Evolutionary conservation across 257 asterid genomes (phyloP), one percentile per base, ranked within the genome.

Genomic region (Cordia subcordata): DNA sequence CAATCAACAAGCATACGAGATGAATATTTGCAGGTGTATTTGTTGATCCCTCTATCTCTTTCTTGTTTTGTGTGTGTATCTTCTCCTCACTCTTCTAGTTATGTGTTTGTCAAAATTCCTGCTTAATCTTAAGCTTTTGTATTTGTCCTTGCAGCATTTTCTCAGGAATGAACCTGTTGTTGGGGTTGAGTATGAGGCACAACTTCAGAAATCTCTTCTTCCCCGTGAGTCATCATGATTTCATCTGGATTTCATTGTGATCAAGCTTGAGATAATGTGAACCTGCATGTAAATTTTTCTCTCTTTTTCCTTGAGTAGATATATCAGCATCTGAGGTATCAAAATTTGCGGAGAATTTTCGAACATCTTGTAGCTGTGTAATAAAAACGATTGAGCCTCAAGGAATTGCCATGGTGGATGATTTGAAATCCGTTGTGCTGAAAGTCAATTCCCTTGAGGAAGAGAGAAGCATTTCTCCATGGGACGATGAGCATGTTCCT

Each of bases 371-470:
- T 67, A 81, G 90, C 81, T 87, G 96, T 49, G 96, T 87, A 47
- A 81, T 90, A 69, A 90, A 90, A 82, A 80, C 93, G 62, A 77
- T 90, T 81, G 96, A 90, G 85, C 98, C 98, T 65, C 95, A 66
- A 72, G 84, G 87, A 65, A 66, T 80, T 63, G 83, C 86, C 60
- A 73, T 82, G 14, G 89, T 80, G 78, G 88, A 90, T 71, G 87
- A 74, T 61, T 62, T 90, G 72, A 82, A 77, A 75, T 69, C 75
- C 55, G 82, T 83, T 72, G 91, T 87, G 62, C 62, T 63, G 64
- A 80, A 77, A 81, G 76, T 85, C 73, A 83, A 85, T 76, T 76
- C 85, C 57, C 75, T 87, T 10, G 98, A 87, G 82, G 71, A 72
- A 66, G 81, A 64, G 51, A 75, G 72, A 55, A 60, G 37, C 65